Evolutionary conservation across 352 stramenopile species (phyloP), one percentile per base, ranked within the genome.

Genomic region (Peronospora farinosa): DNA sequence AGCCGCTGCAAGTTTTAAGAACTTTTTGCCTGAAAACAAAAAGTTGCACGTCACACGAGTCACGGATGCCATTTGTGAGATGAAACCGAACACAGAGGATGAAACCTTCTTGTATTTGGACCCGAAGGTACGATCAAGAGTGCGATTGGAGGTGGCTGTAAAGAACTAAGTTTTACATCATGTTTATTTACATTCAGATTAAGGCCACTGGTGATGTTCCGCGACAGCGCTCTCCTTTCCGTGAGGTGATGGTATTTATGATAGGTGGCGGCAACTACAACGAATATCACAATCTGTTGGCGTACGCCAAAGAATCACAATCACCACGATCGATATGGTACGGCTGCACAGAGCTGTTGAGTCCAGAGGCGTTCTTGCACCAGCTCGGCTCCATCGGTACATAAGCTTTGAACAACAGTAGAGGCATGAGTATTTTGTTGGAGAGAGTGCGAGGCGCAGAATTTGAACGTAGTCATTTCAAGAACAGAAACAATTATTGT

Each of bases 251-350:
- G 57, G 76, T 93, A 64, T 93, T 93, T 82, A 82, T 93, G 63
- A 90, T 93, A 51, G 83, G 83, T 9, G 80, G 83, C 31, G 83
- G 78, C 51, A 92, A 90, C 59, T 93, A 93, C 67, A 89, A 89
- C 47, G 83, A 93, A 57, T 93, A 88, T 61, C 83, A 88, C 43
- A 93, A 93, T 43, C 66, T 92, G 47, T 72, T 90, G 68, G 77
- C 78, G 21, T 92, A 91, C 49, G 72, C 78, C 37, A 88, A 89
- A 60, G 74, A 64, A 2, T 66, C 84, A 55, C 70, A 86, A 40
- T 63, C 70, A 2, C 69, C 77, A 10, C 72, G 86, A 2, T 80
- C 73, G 28, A 67, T 96, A 25, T 89, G 81, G 65, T 96, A 96
- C 55, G 87, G 87, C 17, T 92, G 84, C 54, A 96, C 87, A 23